Evolutionary conservation across 306 rosid genomes (phyloP).

Genomic region (Castanea mollissima): DNA sequence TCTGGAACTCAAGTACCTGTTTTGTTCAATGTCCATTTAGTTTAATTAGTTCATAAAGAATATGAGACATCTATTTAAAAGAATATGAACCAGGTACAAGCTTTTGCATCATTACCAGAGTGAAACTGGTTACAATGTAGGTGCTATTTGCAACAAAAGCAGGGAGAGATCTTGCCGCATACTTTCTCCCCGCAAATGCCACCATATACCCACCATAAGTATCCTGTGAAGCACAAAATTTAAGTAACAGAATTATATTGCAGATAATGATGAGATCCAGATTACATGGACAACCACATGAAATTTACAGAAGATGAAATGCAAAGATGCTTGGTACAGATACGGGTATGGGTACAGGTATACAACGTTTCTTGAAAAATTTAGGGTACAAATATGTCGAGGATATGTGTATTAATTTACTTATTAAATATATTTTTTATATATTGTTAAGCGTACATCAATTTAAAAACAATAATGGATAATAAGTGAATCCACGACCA

Average conservation of each 20-base stretch:
- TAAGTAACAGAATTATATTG: neutral
- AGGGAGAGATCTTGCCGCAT: conserved; percentile 66
- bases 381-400: no score
- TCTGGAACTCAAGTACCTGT: conserved; percentile 68
- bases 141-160: conserved; percentile 63
- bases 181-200: conserved; percentile 66
- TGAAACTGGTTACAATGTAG: conserved; percentile 57
- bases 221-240: conserved; percentile 39
- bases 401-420: no score
- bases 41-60: neutral
- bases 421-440: no score
- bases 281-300: neutral
- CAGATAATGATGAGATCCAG: neutral
- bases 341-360: no score
- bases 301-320: neutral
- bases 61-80: neutral
- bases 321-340: no score
- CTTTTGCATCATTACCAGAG: conserved; percentile 47
- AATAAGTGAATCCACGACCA: no score
- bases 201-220: conserved; percentile 66
- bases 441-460: no score
- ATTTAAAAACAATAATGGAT: no score
- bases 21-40: conserved; percentile 21
- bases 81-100: neutral
- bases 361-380: no score